phyloP scores from a whole-genome alignment of 208 protist species.

The Crithidia sp. region DNA sequence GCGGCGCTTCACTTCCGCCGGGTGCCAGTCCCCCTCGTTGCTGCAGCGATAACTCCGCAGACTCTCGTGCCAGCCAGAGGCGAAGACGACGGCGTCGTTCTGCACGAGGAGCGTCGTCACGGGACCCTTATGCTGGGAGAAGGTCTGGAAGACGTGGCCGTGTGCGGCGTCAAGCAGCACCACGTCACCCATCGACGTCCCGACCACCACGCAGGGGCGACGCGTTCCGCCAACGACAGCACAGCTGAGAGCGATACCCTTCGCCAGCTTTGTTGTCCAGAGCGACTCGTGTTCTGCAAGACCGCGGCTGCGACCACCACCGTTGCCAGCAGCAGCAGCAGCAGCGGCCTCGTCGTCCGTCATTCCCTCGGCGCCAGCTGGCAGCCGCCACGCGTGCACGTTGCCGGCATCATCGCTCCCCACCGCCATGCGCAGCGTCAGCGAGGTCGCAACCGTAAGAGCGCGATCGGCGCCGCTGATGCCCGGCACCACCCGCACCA shows the following conservation, averaged over 20 bases:
- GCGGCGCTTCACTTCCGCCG: slow-evolving; percentile 89
- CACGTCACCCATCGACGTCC: slow-evolving; percentile 85
- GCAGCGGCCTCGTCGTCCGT: background rate
- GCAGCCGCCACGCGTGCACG: slow-evolving; percentile 71
- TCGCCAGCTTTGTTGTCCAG: slow-evolving; percentile 76
- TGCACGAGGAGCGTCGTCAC: slow-evolving; percentile 60
- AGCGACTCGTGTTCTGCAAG: slow-evolving; percentile 66
- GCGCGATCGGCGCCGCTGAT: slow-evolving; percentile 84
- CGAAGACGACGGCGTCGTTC: slow-evolving; percentile 59
- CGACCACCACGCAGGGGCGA: slow-evolving; percentile 70
- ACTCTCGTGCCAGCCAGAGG: slow-evolving; percentile 89
- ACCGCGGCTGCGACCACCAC: slow-evolving; percentile 24
- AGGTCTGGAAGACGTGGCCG: slow-evolving; percentile 71
- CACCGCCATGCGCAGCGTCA: slow-evolving; percentile 43
- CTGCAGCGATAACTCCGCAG: slow-evolving; percentile 60
- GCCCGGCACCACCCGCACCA: slow-evolving; percentile 76
- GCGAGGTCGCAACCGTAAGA: slow-evolving; percentile 56
- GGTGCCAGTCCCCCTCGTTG: slow-evolving; percentile 55
- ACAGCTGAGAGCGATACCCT: slow-evolving; percentile 79
- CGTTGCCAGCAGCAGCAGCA: slow-evolving; percentile 8
- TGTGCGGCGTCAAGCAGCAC: slow-evolving; percentile 75
- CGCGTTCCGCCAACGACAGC: slow-evolving; percentile 40
- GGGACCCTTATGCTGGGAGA: slow-evolving; percentile 86
- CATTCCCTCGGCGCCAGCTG: background rate
- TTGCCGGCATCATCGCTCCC: slow-evolving; percentile 85